Conservation (phyloP, 2,329 filamentous ascomycete species). For the Fusarium keratoplasticum region DNA sequence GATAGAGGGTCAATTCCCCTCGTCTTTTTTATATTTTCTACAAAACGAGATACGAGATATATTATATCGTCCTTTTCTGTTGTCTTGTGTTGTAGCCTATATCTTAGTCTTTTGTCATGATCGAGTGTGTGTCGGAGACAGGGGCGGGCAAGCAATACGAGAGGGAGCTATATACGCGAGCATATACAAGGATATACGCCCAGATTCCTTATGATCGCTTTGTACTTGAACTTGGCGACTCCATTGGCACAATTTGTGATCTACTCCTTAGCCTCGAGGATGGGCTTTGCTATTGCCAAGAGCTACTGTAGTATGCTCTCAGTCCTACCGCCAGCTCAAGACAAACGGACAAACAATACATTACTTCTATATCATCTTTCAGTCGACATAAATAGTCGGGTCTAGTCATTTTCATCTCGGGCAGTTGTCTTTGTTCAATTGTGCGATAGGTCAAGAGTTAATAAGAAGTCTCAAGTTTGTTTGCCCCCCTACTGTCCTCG, state of each 20-base stretch:
- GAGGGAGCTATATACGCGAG: too few species aligned
- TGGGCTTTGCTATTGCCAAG: slow-evolving; percentile 43
- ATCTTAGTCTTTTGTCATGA: not conserved
- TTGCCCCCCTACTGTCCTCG: not conserved
- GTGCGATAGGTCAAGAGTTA: not conserved
- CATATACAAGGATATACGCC: not conserved
- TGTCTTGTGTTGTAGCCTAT: not conserved
- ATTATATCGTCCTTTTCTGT: slow-evolving; percentile 38
- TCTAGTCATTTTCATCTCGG: not conserved
- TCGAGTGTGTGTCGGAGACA: too few species aligned
- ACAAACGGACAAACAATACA: slow-evolving; percentile 58
- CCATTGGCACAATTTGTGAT: not conserved
- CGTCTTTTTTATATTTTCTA: slow-evolving; percentile 31
- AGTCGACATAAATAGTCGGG: not conserved
- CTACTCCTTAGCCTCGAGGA: not conserved
- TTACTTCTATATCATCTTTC: slow-evolving; percentile 52
- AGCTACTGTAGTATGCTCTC: slow-evolving; percentile 53
- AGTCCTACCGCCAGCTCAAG: slow-evolving; percentile 55
- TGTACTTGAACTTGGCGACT: not conserved
- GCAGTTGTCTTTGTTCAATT: not conserved
- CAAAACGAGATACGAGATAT: slow-evolving; percentile 40
- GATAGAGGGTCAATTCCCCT: slow-evolving; percentile 15
- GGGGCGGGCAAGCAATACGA: not conserved
- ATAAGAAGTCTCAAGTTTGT: not conserved
- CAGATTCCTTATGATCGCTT: not conserved